phyloP scores from a whole-genome alignment of 164 flowering plant genomes.

The Echeveria elegans region DNA sequence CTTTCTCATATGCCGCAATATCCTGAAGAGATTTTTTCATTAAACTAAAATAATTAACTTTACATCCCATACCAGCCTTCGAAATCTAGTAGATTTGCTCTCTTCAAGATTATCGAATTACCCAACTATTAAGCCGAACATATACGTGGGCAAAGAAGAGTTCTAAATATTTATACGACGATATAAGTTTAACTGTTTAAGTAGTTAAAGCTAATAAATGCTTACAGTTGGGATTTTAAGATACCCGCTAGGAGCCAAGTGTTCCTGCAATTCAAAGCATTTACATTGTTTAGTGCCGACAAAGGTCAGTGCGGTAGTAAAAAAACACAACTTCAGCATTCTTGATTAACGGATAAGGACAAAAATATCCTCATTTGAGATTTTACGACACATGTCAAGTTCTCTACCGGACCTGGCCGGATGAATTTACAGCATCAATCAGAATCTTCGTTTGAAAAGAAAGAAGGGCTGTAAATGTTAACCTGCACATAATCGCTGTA shows the following conservation, averaged over 20 bases:
- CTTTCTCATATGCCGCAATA: conserved; percentile 43
- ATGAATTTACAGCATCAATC: not conserved
- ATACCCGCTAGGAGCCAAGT: conserved; percentile 91
- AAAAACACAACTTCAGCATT: not conserved
- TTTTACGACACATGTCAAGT: not conserved
- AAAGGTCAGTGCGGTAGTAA: not conserved
- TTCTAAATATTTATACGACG: not conserved
- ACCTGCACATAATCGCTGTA: conserved; percentile 76
- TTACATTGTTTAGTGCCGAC: not conserved
- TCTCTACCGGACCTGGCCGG: not conserved
- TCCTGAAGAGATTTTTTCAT: conserved; percentile 32
- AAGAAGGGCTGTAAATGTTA: not conserved
- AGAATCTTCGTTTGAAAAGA: not conserved
- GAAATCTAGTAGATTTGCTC: not conserved
- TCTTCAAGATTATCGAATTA: not conserved
- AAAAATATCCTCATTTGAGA: not conserved
- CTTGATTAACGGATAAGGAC: not conserved
- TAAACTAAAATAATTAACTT: not conserved
- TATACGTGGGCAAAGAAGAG: not conserved
- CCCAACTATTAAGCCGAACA: not conserved
- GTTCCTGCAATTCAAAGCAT: conserved; percentile 41
- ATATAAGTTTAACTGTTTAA: not conserved
- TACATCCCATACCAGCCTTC: not conserved
- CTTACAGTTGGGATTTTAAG: conserved; percentile 86
- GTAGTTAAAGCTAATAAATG: conserved; percentile 6